Conservation (phyloP, 163 green algal species). For the Scenedesmus sp. region DNA sequence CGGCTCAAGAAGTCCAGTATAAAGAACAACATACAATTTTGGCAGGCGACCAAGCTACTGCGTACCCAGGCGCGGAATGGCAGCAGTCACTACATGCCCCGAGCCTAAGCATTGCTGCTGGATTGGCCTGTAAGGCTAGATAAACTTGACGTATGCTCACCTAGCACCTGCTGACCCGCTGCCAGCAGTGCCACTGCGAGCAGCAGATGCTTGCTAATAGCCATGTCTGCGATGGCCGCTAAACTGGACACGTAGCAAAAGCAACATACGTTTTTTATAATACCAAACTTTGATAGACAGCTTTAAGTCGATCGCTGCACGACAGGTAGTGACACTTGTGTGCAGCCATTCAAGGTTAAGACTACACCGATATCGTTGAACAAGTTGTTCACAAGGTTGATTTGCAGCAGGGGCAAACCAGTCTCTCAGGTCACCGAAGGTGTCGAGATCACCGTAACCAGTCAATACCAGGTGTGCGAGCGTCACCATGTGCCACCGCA, state of each 20-base stretch:
- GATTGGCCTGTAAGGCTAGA: neutral
- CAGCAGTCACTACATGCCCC: neutral
- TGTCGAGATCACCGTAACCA: neutral
- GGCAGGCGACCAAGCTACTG: neutral
- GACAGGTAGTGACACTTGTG: neutral
- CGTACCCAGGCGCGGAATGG: neutral
- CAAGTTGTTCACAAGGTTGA: too few species aligned
- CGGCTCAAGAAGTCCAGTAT: neutral
- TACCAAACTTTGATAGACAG: neutral
- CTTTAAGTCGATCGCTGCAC: neutral
- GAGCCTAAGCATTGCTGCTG: neutral
- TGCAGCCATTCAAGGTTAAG: neutral
- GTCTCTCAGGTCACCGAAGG: neutral
- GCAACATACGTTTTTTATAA: neutral
- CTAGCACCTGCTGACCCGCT: neutral
- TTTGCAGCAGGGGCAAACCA: neutral
- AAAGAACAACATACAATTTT: neutral
- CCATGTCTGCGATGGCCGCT: neutral
- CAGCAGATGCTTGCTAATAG: neutral
- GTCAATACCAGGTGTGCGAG: neutral
- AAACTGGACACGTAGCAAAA: neutral
- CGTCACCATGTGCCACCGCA: neutral
- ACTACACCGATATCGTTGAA: neutral
- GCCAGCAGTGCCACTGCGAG: constrained; percentile 8
- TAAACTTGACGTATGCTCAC: neutral